Evolutionary conservation across 176 grass and related monocot genomes (phyloP), one percentile per base, ranked within the genome.

Genomic region (Oryza glumipatula): DNA sequence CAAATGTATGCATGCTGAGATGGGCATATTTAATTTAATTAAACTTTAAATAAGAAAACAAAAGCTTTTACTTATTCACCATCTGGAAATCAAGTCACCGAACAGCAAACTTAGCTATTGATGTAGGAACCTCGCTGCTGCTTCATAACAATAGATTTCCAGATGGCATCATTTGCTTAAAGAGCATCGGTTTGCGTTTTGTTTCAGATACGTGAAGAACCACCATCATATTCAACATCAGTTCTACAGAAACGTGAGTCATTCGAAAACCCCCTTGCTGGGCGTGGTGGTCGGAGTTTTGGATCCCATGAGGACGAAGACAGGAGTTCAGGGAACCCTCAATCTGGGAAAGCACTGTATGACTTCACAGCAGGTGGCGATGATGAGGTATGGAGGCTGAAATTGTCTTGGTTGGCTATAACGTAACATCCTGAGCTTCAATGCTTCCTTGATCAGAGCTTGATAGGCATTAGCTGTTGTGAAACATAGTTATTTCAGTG

Each of bases 301-400:
- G 86, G 83, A 73, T 93, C 93, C 35, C 84, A 78, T 0, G 86
- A 96, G 3, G 87, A 97, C 67, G 90, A 90, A 71, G 90, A 87
- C 39, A 84, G 85, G 68, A 92, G 78, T 89, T 92, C 97, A 63
- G 84, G 84, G 22, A 94, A 96, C 26, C 94, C 94, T n/a, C 97
- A 99, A 64, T 99, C 82, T 70, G 97, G 97, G 24, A 94, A 92
- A 87, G 97, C 97, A 48, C 58, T 99, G 70, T 99, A 99, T 81
- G 97, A 99, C 76, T 99, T 96, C 84, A 96, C 97, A 58, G 97
- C 97, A 68, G 97, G 96, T 7, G 97, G 94, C 3, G 94, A 99
- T 76, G 97, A 96, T 88, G 97, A 99, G 97, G 97, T 99, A 96
- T 5, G 23, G 0, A 67, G 64, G 76, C 69, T 70, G 65, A 12